Evolutionary conservation across 2,329 filamentous ascomycete genomes (phyloP), one percentile per base, ranked within the genome.

Genomic region (Sclerotinia glacialis): DNA sequence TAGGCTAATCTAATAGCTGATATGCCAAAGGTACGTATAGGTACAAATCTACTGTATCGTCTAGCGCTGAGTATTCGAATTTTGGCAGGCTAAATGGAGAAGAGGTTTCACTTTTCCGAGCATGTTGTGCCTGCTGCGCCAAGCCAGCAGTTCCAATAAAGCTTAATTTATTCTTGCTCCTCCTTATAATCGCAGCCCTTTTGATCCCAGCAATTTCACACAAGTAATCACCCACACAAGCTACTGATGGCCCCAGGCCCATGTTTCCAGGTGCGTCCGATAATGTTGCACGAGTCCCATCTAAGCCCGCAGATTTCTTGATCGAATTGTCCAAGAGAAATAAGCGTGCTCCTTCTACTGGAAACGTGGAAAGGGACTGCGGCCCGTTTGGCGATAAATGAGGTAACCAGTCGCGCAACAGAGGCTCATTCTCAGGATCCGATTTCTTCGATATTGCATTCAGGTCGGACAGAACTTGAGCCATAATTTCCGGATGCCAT

Each of bases 131-230:
- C n/a, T 59, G 18, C 12, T 46, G 28, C 37, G 58, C 58, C 18
- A 61, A 52, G 23, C 59, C 46, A 21, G 46, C 59, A 62, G 59
- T 62, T 9, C 59, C 59, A 2, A 62, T 52, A 16, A 62, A 62
- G n/a, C 31, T 52, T 28, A 52, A 37, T n/a, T 54, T 50, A n/a
- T 12, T 31, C 8, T 42, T 53, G 2, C 34, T 64, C 37, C 23
- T 40, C 21, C 47, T 54, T 28, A 64, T 31, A 11, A 64, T 53
- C n/a, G 40, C 47, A 1, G 40, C 56, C 6, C 21, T 47, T 47
- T 47, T 26, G 7, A 47, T 47, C 5, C 56, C 56, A 18, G 18
- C 12, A 4, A 60, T 31, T 23, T 60, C 56, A 21, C 42, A 60
- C 28, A 60, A 18, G 28, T 60, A 60, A 31, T 60, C 56, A 14